Base-by-base conservation (phyloP, 129 eudicot species). In the Saussurea involucrata region DNA sequence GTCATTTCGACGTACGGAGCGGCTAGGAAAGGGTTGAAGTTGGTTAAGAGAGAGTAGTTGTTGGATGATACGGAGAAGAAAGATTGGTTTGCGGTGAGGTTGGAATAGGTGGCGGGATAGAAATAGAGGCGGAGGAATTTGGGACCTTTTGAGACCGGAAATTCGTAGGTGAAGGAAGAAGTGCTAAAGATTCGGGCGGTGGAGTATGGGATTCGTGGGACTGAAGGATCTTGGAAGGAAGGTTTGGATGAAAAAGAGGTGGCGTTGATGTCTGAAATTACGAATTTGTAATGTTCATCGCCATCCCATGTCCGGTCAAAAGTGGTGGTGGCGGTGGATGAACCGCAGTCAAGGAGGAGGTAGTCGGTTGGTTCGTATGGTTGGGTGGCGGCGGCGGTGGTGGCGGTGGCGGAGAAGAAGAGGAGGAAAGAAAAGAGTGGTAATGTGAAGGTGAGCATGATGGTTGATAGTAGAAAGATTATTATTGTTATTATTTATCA, bases 71-170 rank as follows among this genome's bases (percentile, higher is more conserved):
- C 87, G 0, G 80, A 66, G 78, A 87, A 87, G 66, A 79, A 74
- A 21, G 83, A 49, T 0, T 67, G 34, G 40, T 71, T 33, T 55
- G 58, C 74, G 8, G 32, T 32, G 12, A 68, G 81, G 65, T 17
- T 21, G 37, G 85, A 75, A 57, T 81, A 82, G 40, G 69, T 36
- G 82, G 81, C 29, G 0, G 90, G 80, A 75, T 86, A 85, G 83
- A 90, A 90, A 78, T 85, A 86, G 53, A 87, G 90, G 61, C 96
- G 89, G 33, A 90, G 79, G 82, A 90, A 81, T 76, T 84, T 87
- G 21, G 82, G 87, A 13, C 87, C 88, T 9, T 78, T 63, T 24
- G 83, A 69, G 71, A 83, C 71, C 0, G 81, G 86, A 66, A 90
- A 79, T 3, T 66, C 18, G 69, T 90, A 90, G 57, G 87, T 83